Conservation (phyloP, 2,329 filamentous ascomycete species). For the Fusarium xyrophilum region DNA sequence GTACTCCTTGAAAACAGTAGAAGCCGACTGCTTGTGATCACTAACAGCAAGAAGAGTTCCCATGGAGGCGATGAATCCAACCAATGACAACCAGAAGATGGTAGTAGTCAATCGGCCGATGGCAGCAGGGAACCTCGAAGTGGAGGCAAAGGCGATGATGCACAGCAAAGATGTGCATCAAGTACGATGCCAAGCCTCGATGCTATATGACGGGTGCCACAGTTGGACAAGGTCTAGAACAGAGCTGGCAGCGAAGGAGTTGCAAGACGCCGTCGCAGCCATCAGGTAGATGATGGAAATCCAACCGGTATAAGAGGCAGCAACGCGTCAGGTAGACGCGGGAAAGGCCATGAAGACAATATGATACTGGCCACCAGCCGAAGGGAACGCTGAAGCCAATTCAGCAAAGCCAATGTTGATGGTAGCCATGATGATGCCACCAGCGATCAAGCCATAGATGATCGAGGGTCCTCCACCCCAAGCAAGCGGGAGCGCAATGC, state of each 20-base stretch:
- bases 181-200: constrained; percentile 37
- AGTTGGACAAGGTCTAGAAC: constrained; percentile 33
- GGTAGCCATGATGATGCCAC: constrained; percentile 33
- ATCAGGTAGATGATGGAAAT: constrained; percentile 40
- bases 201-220: constrained; percentile 31
- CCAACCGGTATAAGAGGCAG: constrained; percentile 39
- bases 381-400: constrained; percentile 39
- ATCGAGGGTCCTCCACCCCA: constrained; percentile 38
- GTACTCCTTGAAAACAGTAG: constrained; percentile 34
- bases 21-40: constrained; percentile 26
- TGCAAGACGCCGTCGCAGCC: constrained; percentile 37
- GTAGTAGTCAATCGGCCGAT: constrained; percentile 37
- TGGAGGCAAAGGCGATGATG: constrained; percentile 32
- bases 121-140: constrained; percentile 31
- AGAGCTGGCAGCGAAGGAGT: constrained; percentile 39
- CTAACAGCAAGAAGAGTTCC: constrained; percentile 32
- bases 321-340: constrained; percentile 30
- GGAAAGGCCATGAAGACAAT: constrained; percentile 41
- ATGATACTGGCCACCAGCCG: constrained; percentile 39
- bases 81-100: constrained; percentile 34
- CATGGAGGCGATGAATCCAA: constrained; percentile 38
- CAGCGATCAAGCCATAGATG: constrained; percentile 38
- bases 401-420: constrained; percentile 40
- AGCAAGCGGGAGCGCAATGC: constrained; percentile 34
- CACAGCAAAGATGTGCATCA: constrained; percentile 37